A percentile compares a stretch with the other conserved stretches of the same genome.
phyloP scores from a whole-genome alignment of 1,284 basidiomycete species.

The Cutaneotrichosporon sp. region DNA sequence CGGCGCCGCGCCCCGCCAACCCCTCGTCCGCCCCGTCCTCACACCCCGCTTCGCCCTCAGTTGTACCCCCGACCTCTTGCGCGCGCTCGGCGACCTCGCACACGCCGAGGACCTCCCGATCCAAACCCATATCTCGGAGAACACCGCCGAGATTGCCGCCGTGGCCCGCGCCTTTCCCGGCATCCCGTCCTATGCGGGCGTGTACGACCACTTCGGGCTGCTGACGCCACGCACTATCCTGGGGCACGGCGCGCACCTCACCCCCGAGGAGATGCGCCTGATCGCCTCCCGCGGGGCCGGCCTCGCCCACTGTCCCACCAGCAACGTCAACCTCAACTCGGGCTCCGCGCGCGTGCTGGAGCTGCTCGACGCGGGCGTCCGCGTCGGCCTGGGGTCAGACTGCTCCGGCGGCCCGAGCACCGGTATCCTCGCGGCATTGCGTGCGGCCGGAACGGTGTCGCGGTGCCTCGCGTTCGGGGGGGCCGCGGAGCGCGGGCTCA shows the following conservation, averaged over 20 bases:
- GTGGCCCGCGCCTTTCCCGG: slow-evolving; percentile 64
- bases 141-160: slow-evolving; percentile 65
- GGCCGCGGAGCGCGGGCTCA: slow-evolving; percentile 47
- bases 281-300: slow-evolving; percentile 66
- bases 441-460: slow-evolving; percentile 74
- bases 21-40: slow-evolving; percentile 77
- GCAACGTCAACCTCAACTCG: slow-evolving; percentile 83
- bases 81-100: slow-evolving; percentile 58
- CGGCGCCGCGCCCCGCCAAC: slow-evolving; percentile 24
- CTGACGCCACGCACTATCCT: slow-evolving; percentile 76
- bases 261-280: slow-evolving; percentile 64
- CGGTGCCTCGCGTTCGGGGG: slow-evolving; percentile 58
- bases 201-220: slow-evolving; percentile 77
- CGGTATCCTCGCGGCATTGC: slow-evolving; percentile 77
- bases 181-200: slow-evolving; percentile 60
- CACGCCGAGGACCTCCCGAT: slow-evolving; percentile 53
- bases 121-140: slow-evolving; percentile 93
- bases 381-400: slow-evolving; percentile 87
- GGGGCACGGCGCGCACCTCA: slow-evolving; percentile 75
- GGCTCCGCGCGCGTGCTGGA: slow-evolving; percentile 72
- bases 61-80: slow-evolving; percentile 72
- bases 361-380: slow-evolving; percentile 10
- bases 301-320: slow-evolving; percentile 87
- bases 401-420: slow-evolving; percentile 82
- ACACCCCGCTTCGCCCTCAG: slow-evolving; percentile 94